A percentile compares a stretch with the other conserved stretches of the same genome.
phyloP scores from a whole-genome alignment of 768 basidiomycete species.

The Russula emetica region DNA sequence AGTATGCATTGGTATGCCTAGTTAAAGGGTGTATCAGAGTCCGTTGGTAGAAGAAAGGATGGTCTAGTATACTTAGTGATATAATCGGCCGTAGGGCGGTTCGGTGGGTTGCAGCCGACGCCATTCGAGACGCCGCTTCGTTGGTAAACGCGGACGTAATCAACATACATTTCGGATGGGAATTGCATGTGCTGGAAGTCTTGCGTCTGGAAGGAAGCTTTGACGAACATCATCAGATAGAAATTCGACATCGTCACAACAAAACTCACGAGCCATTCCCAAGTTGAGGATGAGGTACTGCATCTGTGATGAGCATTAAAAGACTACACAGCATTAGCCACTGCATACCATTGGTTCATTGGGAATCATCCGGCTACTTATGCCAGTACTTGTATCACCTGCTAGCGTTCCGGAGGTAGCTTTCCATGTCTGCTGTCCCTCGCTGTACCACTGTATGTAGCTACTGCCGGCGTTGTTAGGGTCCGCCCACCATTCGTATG shows the following conservation, averaged over 20 bases:
- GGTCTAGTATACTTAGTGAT: slow-evolving; percentile 51
- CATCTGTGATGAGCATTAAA: slow-evolving; percentile 5
- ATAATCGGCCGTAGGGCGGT: slow-evolving; percentile 75
- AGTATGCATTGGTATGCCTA: slow-evolving; percentile 56
- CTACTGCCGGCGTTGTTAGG: slow-evolving; percentile 61
- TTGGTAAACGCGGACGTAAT: slow-evolving; percentile 90
- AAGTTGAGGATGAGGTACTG: slow-evolving; percentile 84
- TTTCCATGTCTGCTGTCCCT: slow-evolving; percentile 67
- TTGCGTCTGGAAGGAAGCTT: slow-evolving; percentile 64
- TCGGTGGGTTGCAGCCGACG: slow-evolving; percentile 75
- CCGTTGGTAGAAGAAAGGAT: background rate
- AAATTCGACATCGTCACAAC: slow-evolving; percentile 5
- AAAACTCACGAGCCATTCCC: slow-evolving; percentile 60
- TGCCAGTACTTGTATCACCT: slow-evolving; percentile 51
- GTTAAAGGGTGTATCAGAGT: background rate
- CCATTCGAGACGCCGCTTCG: slow-evolving; percentile 62
- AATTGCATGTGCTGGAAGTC: slow-evolving; percentile 71
- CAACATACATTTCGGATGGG: slow-evolving; percentile 77
- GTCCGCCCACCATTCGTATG: slow-evolving; percentile 78
- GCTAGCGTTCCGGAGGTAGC: slow-evolving; percentile 62
- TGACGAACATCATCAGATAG: background rate
- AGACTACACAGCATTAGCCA: slow-evolving; percentile 23
- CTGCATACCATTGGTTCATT: slow-evolving; percentile 87
- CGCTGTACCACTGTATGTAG: slow-evolving; percentile 80
- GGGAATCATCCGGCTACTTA: slow-evolving; percentile 65